Conservation (phyloP, 1,284 basidiomycete genomes). For the Heimioporus punctisporus region DNA sequence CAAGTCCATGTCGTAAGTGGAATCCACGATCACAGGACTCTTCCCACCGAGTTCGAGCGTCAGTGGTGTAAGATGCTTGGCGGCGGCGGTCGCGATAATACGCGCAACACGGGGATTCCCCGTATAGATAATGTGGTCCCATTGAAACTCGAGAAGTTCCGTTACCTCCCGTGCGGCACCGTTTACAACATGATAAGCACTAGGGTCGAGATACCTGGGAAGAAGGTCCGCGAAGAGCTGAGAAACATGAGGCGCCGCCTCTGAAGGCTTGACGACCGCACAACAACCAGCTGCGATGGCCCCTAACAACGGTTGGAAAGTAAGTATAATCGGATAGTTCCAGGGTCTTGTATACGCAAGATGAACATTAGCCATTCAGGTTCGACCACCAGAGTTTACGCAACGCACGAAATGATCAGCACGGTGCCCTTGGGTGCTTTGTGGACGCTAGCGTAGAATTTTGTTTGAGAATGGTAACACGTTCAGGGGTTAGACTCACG, state of each 20-base stretch:
- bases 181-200: constrained; percentile 51
- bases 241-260: constrained; percentile 52
- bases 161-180: constrained; percentile 56
- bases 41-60: constrained; percentile 74
- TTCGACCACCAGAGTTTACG: background rate
- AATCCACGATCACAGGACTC: constrained; percentile 60
- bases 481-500: constrained; percentile 15
- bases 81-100: constrained; percentile 64
- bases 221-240: constrained; percentile 57
- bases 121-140: constrained; percentile 57
- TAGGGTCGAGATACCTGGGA: constrained; percentile 64
- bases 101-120: constrained; percentile 52
- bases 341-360: constrained; percentile 47
- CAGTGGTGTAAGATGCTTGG: constrained; percentile 62
- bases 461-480: background rate
- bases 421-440: constrained; percentile 49
- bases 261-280: constrained; percentile 63
- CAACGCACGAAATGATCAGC: constrained; percentile 39
- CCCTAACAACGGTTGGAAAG: constrained; percentile 52
- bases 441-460: constrained; percentile 27
- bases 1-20: constrained; percentile 44
- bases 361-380: too few relatives aligned
- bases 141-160: constrained; percentile 55
- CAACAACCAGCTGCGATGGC: constrained; percentile 68
- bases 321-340: constrained; percentile 59